Evolutionary conservation across 805 yeast species (phyloP).

Genomic region (Maudiozyma barnettii): DNA sequence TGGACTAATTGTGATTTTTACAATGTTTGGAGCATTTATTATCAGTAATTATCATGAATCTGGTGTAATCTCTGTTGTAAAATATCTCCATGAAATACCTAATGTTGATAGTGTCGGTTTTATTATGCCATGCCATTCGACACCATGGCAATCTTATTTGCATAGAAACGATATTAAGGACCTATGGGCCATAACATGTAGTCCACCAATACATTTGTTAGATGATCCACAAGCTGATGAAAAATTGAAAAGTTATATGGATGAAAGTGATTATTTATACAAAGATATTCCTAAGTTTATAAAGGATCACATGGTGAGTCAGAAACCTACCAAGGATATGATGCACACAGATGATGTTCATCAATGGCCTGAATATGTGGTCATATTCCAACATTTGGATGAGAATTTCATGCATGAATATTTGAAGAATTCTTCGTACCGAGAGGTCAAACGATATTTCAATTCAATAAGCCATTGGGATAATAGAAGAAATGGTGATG

Average conservation of each 20-base stretch:
- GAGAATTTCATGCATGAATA: slow-evolving; percentile 32
- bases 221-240: slow-evolving; percentile 20
- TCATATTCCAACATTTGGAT: slow-evolving; percentile 60
- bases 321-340: slow-evolving; percentile 9
- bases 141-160: slow-evolving; percentile 85
- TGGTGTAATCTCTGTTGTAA: slow-evolving; percentile 68
- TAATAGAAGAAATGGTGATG: slow-evolving; percentile 64
- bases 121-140: slow-evolving; percentile 92
- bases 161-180: slow-evolving; percentile 46
- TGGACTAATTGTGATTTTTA: slow-evolving; percentile 12
- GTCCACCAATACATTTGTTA: slow-evolving; percentile 59
- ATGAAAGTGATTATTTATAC: slow-evolving; percentile 81
- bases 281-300: slow-evolving; percentile 54
- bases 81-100: slow-evolving; percentile 36
- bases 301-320: slow-evolving; percentile 40
- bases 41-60: slow-evolving; percentile 62
- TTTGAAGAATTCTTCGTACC: slow-evolving; percentile 36
- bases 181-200: slow-evolving; percentile 79
- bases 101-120: slow-evolving; percentile 56
- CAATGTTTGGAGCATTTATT: slow-evolving; percentile 33
- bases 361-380: slow-evolving; percentile 65
- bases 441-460: slow-evolving; percentile 48
- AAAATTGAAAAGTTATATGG: slow-evolving; percentile 47
- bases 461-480: slow-evolving; percentile 86
- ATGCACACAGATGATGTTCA: slow-evolving; percentile 15